Evolutionary conservation across 768 basidiomycete species (phyloP).

Genomic region (Lactarius psammicola): DNA sequence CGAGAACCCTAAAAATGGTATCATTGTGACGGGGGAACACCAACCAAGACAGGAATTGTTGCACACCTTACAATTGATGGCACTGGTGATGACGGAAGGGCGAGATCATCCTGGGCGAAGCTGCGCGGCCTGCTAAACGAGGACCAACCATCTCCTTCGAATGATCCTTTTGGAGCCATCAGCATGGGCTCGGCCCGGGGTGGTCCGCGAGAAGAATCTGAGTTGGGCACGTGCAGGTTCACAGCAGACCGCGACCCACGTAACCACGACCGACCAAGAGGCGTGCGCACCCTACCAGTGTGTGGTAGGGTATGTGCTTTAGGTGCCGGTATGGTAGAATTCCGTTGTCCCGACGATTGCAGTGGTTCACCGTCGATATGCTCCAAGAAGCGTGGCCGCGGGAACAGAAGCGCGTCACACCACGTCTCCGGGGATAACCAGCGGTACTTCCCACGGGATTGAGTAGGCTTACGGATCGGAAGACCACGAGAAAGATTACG

Average conservation of each 20-base stretch:
- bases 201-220: constrained; percentile 19
- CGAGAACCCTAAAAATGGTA: constrained; percentile 52
- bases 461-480: constrained; percentile 28
- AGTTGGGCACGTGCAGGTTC: constrained; percentile 7
- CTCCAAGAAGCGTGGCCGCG: constrained; percentile 64
- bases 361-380: constrained; percentile 38
- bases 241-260: constrained; percentile 12
- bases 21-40: neutral
- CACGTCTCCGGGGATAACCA: constrained; percentile 77
- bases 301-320: neutral
- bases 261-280: neutral
- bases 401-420: constrained; percentile 79
- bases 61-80: constrained; percentile 53
- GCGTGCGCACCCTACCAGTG: neutral
- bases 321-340: neutral
- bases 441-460: constrained; percentile 49
- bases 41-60: neutral
- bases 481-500: constrained; percentile 32
- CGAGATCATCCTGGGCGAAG: constrained; percentile 59
- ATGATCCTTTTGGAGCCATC: neutral
- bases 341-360: constrained; percentile 23
- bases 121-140: constrained; percentile 48
- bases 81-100: constrained; percentile 55
- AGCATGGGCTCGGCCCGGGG: constrained; percentile 24
- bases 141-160: constrained; percentile 3